These are phyloP conservation scores for Iris macrosiphon DNA, from an alignment of 106 monocot genomes.

Conservation along the genomic window DNA sequence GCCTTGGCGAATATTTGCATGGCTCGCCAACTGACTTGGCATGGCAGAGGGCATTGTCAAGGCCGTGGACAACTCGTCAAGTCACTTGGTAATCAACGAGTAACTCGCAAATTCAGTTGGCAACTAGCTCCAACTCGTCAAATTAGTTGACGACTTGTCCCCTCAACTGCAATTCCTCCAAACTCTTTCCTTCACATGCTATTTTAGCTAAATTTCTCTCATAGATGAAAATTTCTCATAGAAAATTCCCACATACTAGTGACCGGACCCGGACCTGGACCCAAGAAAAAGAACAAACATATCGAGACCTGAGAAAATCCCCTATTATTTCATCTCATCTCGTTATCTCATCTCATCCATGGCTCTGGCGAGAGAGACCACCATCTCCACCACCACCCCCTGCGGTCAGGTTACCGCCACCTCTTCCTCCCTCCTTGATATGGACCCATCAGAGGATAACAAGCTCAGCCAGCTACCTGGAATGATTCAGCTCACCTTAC, in stretches of 20 bases:
- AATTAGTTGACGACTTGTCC: too few species aligned
- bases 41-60: too few species aligned
- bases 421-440: background rate
- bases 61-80: too few species aligned
- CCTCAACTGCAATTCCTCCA: too few species aligned
- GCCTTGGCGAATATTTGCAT: too few species aligned
- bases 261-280: background rate
- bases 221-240: background rate
- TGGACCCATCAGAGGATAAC: too few species aligned
- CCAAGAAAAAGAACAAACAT: background rate
- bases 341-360: slow-evolving; percentile 2
- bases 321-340: background rate
- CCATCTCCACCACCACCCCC: background rate
- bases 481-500: background rate
- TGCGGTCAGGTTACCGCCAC: background rate
- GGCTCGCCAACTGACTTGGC: too few species aligned
- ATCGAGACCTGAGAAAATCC: background rate
- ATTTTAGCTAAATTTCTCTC: background rate
- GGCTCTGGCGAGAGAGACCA: background rate
- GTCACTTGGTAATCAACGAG: too few species aligned
- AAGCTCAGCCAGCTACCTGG: background rate
- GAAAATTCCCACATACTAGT: too few species aligned
- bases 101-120: too few species aligned
- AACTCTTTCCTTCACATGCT: too few species aligned
- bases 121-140: too few species aligned